Base-by-base conservation (phyloP, 441 rosid genomes). In the Gossypium lobatum region DNA sequence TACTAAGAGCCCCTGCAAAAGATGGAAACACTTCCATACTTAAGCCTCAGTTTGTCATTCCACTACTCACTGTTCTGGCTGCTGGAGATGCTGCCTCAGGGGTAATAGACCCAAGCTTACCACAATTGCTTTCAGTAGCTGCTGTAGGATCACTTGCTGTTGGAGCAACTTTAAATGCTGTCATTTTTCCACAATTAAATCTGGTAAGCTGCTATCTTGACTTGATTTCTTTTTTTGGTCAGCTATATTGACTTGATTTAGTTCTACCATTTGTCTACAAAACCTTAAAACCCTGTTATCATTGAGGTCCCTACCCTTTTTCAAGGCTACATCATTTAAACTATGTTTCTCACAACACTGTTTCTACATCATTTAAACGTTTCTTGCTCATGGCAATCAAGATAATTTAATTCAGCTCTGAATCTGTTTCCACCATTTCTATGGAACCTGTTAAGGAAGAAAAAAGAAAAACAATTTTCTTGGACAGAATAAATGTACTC, bases 31-130 rank as follows among this genome's bases (percentile, higher is more conserved):
- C 79, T 55, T 80, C 88, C 69, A 77, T 93, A 26, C 89, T 87
- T 75, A 83, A 75, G 61, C 97, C 97, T 3, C 78, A 89, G 53
- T 70, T 86, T 76, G 80, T 91, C 62, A 76, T 95, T 55, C 90
- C 97, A 39, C 79, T 95, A 58, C 80, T 91, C 75, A 91, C 89
- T 76, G 76, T 89, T 79, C 82, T 95, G 75, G 96, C 92, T 75
- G 80, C 89, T 67, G 98, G 98, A 77, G 97, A 93, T 79, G 97
- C 91, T 84, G 97, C 93, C 77, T 86, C 98, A 52, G 89, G 92
- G 75, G 63, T 90, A 17, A 83, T 91, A 76, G 93, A 93, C 85
- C 98, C 98, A 77, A 82, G 87, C 85, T 83, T 95, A 84, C 98
- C 98, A 71, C 95, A 86, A 81, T 73, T 91, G 75, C 89, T 95